Base-by-base conservation (phyloP, 257 asterid genomes). In the Mentha longifolia region DNA sequence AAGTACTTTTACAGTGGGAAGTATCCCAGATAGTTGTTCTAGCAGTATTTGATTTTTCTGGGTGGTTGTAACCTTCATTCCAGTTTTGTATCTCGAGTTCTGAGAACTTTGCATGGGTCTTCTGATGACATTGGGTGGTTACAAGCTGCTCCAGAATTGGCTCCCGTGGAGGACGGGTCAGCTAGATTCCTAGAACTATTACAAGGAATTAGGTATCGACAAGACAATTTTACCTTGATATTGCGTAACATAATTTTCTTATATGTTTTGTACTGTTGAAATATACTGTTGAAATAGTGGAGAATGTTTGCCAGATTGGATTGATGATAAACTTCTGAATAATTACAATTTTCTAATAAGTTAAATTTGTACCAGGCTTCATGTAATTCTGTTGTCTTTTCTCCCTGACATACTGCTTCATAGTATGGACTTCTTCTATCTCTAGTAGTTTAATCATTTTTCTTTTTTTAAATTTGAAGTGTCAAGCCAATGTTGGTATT, bases 121-220 rank as follows among this genome's bases (percentile, higher is more conserved):
- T 86, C 96, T 64, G 88, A 82, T 81, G 98, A 91, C 76, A 91
- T 94, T 73, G 98, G 98, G 46, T 94, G 98, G 98, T 71, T 94
- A 72, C 97, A 89, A 78, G 70, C 68, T 61, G 86, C 85, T 68
- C 87, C 92, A 28, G 91, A 79, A 70, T 84, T 86, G 92, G 88
- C 93, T 76, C 89, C 92, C 7, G 91, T 85, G 61, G 79, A 79
- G 82, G 98, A 91, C 79, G 98, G 98, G 74, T 87, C 98, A 60
- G 84, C 79, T 74, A 84, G 93, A 82, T 91, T 94, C 80, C 78
- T 41, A n/a, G 95, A 91, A 81, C 82, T 94, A 56, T 86, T 91
- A 47, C 90, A 80, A 50, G 83, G 72, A 68, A 79, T 89, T 67
- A 89, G 97, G 98, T 94, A 89, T 46, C 60, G 39, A 37, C 13